These are phyloP conservation scores for Emergomyces africanus DNA, from an alignment of 2,329 filamentous ascomycete species.

Conservation along the genomic window DNA sequence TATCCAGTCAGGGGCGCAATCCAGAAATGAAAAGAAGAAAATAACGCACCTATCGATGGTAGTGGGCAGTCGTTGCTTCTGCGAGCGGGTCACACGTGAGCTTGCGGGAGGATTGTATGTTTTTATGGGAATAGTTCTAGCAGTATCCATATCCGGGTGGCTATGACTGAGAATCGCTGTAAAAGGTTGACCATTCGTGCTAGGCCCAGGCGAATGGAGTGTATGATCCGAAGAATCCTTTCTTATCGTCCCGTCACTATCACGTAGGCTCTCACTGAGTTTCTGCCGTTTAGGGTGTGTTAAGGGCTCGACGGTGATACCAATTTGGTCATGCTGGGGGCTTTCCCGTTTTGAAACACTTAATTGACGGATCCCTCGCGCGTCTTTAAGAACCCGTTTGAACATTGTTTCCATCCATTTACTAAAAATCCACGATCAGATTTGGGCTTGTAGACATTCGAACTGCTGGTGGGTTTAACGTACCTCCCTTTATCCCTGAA, in stretches of 20 bases:
- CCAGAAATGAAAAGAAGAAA: not conserved
- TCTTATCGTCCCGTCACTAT: not conserved
- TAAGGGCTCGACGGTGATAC: not conserved
- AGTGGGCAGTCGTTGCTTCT: conserved; percentile 9
- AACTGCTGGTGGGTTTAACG: conserved; percentile 2
- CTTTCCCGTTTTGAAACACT: conserved; percentile 16
- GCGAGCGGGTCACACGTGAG: conserved; percentile 21
- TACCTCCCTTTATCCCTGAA: conserved; percentile 16
- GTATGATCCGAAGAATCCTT: not conserved
- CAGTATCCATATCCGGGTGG: conserved; percentile 8
- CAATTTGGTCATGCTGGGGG: conserved; percentile 7
- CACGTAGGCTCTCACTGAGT: conserved; percentile 6
- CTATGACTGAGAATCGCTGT: not conserved
- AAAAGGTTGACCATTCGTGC: not conserved
- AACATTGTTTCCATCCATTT: conserved; percentile 24
- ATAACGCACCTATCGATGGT: conserved; percentile 8
- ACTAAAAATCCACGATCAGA: conserved; percentile 12
- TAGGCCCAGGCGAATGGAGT: not conserved
- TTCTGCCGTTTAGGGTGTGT: conserved; percentile 8
- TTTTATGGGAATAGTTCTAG: conserved; percentile 19
- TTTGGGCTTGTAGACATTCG: not conserved
- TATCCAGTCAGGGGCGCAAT: conserved; percentile 12
- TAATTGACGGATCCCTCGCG: conserved; percentile 4
- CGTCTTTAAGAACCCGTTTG: conserved; percentile 1
- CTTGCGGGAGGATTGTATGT: conserved; percentile 8